Percentiles rank a stretch among this genome's conserved stretches.
These are phyloP conservation scores for Thermochaetoides thermophila DNA, from an alignment of 495 filamentous ascomycete genomes.

Conservation along the genomic window DNA sequence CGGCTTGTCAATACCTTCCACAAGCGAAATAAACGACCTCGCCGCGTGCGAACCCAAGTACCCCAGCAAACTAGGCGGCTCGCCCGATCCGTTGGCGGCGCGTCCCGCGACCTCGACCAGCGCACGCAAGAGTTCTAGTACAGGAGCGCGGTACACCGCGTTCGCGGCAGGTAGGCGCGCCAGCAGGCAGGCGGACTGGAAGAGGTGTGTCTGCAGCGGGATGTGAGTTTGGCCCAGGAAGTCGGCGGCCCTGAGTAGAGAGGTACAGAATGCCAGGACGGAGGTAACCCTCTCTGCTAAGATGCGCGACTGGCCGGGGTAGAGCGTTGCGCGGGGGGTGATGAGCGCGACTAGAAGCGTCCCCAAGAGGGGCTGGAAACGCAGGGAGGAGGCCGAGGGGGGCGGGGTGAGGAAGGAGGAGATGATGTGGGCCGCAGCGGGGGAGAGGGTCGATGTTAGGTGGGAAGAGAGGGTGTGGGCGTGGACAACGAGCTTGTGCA, in stretches of 20 bases:
- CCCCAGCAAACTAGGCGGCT: conserved; percentile 81
- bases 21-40: conserved; percentile 64
- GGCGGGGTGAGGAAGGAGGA: conserved; percentile 59
- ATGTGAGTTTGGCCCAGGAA: conserved; percentile 44
- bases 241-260: conserved; percentile 52
- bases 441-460: conserved; percentile 43
- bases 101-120: conserved; percentile 55
- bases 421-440: conserved; percentile 57
- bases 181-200: conserved; percentile 58
- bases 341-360: conserved; percentile 52
- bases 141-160: conserved; percentile 46
- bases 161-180: conserved; percentile 65
- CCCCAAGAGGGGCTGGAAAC: conserved; percentile 63
- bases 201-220: conserved; percentile 61
- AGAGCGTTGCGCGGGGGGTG: conserved; percentile 48
- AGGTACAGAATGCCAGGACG: conserved; percentile 50
- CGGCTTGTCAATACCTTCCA: conserved; percentile 67
- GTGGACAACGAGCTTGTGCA: conserved; percentile 56
- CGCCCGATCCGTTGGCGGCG: conserved; percentile 39
- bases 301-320: conserved; percentile 38
- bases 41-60: conserved; percentile 71
- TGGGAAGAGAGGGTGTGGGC: conserved; percentile 59
- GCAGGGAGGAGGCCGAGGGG: conserved; percentile 51
- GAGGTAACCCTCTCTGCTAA: conserved; percentile 49
- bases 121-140: conserved; percentile 54